Evolutionary conservation across 1,284 basidiomycete genomes (phyloP).

Genomic region (Tilletiopsis washingtonensis): DNA sequence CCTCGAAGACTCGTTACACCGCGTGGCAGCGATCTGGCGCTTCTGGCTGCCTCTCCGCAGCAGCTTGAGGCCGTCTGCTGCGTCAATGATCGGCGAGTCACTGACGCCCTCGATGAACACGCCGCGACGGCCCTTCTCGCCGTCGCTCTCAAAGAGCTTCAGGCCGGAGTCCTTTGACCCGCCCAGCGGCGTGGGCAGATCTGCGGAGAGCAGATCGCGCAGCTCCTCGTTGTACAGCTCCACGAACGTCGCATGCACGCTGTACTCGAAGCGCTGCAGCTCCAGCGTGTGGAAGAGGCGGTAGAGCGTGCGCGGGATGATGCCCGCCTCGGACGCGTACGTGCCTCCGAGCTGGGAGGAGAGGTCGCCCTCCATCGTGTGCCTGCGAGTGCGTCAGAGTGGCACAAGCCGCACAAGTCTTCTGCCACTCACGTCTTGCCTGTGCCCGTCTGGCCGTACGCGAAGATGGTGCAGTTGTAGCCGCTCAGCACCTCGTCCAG

Average conservation of each 20-base stretch:
- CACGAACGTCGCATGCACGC: conserved; percentile 87
- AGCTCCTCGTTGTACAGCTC: conserved; percentile 99
- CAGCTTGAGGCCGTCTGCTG: conserved; percentile 73
- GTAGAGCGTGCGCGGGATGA: conserved; percentile 93
- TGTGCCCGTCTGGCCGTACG: conserved; percentile 97
- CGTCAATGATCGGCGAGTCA: conserved; percentile 75
- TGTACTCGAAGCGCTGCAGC: conserved; percentile 63
- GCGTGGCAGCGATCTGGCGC: conserved; percentile 89
- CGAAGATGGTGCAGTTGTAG: conserved; percentile 97
- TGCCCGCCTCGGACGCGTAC: conserved; percentile 81
- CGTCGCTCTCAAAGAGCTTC: conserved; percentile 74
- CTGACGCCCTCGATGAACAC: conserved; percentile 92
- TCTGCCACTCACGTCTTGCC: conserved; percentile 74
- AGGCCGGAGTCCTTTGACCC: conserved; percentile 51
- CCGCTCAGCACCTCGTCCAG: conserved; percentile 85
- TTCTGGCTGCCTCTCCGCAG: conserved; percentile 81
- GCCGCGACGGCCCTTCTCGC: conserved; percentile 58
- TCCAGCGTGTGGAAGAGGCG: conserved; percentile 85
- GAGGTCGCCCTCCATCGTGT: conserved; percentile 47
- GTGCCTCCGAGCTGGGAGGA: conserved; percentile 58
- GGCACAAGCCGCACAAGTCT: background rate
- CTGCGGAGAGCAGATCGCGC: conserved; percentile 55
- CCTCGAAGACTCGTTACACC: conserved; percentile 90
- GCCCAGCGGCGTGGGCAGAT: conserved; percentile 52
- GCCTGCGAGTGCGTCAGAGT: conserved; percentile 5